A percentile compares a stretch with the other conserved stretches of the same genome.
Evolutionary conservation across 805 yeast genomes (phyloP).

Genomic region (Yarrowia sp.): DNA sequence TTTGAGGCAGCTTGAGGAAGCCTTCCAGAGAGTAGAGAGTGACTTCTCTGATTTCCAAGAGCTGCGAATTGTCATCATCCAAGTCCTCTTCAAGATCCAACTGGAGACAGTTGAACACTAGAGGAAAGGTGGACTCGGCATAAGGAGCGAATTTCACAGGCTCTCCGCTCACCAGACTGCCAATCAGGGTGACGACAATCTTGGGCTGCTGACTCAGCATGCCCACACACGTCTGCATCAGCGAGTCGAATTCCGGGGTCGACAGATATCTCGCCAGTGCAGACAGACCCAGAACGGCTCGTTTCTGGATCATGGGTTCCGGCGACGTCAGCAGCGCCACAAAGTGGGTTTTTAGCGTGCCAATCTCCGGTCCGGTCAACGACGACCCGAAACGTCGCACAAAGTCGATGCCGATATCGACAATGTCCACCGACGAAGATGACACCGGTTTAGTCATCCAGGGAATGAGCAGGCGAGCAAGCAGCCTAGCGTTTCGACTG

Average conservation of each 20-base stretch:
- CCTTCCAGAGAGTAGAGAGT: slow-evolving; percentile 44
- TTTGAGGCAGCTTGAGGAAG: slow-evolving; percentile 33
- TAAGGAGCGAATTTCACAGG: slow-evolving; percentile 32
- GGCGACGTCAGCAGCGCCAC: slow-evolving; percentile 41
- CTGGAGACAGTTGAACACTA: slow-evolving; percentile 33
- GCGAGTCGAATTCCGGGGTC: not conserved
- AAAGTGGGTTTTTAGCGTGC: slow-evolving; percentile 36
- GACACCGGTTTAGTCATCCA: slow-evolving; percentile 23
- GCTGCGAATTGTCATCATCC: slow-evolving; percentile 44
- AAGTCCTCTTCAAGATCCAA: slow-evolving; percentile 41
- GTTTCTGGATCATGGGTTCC: slow-evolving; percentile 49
- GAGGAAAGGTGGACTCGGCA: slow-evolving; percentile 28
- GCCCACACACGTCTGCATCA: not conserved
- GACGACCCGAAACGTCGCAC: slow-evolving; percentile 50
- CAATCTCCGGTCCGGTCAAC: slow-evolving; percentile 43
- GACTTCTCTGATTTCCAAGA: slow-evolving; percentile 53
- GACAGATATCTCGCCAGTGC: slow-evolving; percentile 40
- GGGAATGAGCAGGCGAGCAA: slow-evolving; percentile 36
- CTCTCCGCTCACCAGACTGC: slow-evolving; percentile 35
- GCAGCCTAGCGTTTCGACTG: slow-evolving; percentile 32
- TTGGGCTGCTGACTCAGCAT: not conserved
- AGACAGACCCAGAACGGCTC: slow-evolving; percentile 51
- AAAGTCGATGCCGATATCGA: slow-evolving; percentile 61
- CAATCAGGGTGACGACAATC: slow-evolving; percentile 28
- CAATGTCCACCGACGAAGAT: slow-evolving; percentile 48